phyloP scores from a whole-genome alignment of 2,329 filamentous ascomycete genomes.

The Aureobasidium mangrovei region DNA sequence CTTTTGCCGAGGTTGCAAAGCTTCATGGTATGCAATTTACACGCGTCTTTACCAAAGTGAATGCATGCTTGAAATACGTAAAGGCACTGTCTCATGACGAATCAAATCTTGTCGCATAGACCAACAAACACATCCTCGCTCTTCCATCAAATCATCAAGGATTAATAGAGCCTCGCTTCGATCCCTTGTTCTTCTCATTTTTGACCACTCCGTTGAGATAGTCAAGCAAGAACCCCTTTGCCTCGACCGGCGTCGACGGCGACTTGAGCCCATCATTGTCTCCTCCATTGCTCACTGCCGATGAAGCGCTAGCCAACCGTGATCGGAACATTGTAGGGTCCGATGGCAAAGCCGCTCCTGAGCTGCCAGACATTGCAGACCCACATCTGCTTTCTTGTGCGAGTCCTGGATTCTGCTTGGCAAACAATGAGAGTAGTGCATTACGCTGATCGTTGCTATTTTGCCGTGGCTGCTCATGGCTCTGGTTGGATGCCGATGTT shows the following conservation, averaged over 20 bases:
- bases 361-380: conserved; percentile 4
- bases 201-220: conserved; percentile 29
- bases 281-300: conserved; percentile 16
- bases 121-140: not conserved
- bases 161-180: conserved; percentile 6
- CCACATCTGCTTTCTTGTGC: conserved; percentile 8
- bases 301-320: conserved; percentile 21
- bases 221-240: conserved; percentile 28
- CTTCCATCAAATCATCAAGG: not conserved
- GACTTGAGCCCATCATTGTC: conserved; percentile 16
- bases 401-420: conserved; percentile 8
- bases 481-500: not conserved
- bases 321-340: conserved; percentile 15
- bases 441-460: conserved; percentile 10
- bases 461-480: not conserved
- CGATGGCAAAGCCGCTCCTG: conserved; percentile 2
- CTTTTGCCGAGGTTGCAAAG: too few species aligned
- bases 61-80: too few species aligned
- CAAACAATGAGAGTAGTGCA: conserved; percentile 17
- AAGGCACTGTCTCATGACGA: not conserved
- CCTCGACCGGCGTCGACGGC: conserved; percentile 23
- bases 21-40: too few species aligned
- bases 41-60: too few species aligned
- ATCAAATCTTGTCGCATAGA: not conserved
- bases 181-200: conserved; percentile 15